Percentiles rank a stretch among this genome's conserved stretches.
Evolutionary conservation across 2,329 filamentous ascomycete species (phyloP).

Genomic region (Clonostachys sp.): DNA sequence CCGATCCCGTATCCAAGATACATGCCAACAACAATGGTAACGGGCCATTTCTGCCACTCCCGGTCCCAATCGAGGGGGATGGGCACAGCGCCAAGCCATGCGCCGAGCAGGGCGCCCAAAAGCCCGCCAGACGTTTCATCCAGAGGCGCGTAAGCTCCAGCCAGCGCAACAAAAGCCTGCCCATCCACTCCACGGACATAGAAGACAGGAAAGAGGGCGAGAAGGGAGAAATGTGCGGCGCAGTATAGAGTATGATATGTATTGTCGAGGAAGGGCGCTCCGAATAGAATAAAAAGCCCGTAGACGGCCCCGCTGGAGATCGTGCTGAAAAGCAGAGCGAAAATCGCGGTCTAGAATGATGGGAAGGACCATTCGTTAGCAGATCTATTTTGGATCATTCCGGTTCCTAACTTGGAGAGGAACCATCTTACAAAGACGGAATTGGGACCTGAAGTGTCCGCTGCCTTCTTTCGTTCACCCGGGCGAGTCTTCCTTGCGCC

Average conservation of each 20-base stretch:
- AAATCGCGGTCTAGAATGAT: conserved; percentile 30
- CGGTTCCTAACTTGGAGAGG: background rate
- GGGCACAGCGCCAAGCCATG: conserved; percentile 90
- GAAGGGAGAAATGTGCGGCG: conserved; percentile 75
- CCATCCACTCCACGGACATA: conserved; percentile 80
- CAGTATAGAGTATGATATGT: conserved; percentile 72
- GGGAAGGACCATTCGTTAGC: background rate
- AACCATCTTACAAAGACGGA: conserved; percentile 36
- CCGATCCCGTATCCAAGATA: conserved; percentile 77
- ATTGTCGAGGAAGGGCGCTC: conserved; percentile 84
- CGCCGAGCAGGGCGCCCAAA: conserved; percentile 73
- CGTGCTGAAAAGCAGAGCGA: conserved; percentile 55
- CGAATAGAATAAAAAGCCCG: conserved; percentile 75
- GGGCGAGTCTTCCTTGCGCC: conserved; percentile 43
- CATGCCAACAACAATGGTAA: conserved; percentile 80
- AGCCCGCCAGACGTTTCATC: conserved; percentile 83
- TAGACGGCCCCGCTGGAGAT: conserved; percentile 63
- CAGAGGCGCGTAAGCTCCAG: conserved; percentile 63
- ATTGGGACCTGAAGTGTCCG: conserved; percentile 31
- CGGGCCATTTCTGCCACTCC: conserved; percentile 98
- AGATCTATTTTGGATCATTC: background rate
- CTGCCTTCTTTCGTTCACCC: conserved; percentile 48
- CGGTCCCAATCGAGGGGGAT: conserved; percentile 98
- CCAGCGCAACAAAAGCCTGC: conserved; percentile 65
- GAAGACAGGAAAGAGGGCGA: conserved; percentile 74